phyloP scores from a whole-genome alignment of 2,329 filamentous ascomycete species.

The Ophiocordyceps camponoti-saundersi region DNA sequence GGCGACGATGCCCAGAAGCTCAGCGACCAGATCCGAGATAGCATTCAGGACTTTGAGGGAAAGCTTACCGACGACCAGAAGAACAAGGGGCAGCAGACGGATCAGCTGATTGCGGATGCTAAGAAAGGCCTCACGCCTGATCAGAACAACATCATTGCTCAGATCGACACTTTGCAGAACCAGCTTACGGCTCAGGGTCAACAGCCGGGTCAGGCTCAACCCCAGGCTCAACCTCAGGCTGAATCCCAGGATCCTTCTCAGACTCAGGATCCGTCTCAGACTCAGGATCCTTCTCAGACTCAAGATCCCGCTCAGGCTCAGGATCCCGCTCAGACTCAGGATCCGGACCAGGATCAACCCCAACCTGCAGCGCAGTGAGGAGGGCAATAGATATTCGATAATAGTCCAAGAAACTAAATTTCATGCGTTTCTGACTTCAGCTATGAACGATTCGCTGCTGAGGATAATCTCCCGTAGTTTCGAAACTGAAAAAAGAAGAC shows the following conservation, averaged over 20 bases:
- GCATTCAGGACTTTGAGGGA: background rate
- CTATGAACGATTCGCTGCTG: too few species aligned
- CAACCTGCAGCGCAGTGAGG: too few species aligned
- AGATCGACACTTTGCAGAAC: background rate
- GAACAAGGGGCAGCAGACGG: background rate
- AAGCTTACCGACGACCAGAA: background rate
- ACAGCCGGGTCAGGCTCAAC: background rate
- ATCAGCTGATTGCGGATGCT: background rate
- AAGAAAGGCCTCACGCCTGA: background rate
- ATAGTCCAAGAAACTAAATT: too few species aligned
- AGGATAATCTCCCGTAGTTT: too few species aligned
- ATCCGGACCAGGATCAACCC: too few species aligned
- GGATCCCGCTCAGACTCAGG: too few species aligned
- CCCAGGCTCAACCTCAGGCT: background rate
- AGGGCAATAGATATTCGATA: too few species aligned
- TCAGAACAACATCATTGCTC: background rate
- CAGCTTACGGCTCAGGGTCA: background rate
- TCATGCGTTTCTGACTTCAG: too few species aligned
- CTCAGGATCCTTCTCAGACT: too few species aligned
- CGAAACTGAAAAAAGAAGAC: too few species aligned
- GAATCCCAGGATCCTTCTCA: background rate
- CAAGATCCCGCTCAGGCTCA: too few species aligned
- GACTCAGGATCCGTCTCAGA: too few species aligned
- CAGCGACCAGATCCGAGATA: background rate
- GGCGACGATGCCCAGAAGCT: background rate